These are phyloP conservation scores for Porphyridium purpureum DNA, from an alignment of 23 red algal genomes.

Conservation along the genomic window DNA sequence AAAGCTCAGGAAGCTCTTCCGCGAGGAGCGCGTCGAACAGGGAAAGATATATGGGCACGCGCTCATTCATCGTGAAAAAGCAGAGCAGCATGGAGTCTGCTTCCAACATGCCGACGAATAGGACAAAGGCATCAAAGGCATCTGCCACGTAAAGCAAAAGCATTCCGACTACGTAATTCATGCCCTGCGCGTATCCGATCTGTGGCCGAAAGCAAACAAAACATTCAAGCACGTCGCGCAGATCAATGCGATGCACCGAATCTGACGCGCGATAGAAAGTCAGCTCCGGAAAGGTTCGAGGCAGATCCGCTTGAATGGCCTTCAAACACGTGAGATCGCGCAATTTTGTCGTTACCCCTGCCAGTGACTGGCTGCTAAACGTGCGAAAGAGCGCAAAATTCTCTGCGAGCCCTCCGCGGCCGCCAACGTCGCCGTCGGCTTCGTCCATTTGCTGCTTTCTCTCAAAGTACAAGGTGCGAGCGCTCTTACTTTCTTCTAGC, in stretches of 20 bases:
- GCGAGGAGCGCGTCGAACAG: slow-evolving; percentile 46
- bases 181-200: slow-evolving; percentile 91
- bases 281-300: slow-evolving; percentile 87
- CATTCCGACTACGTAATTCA: slow-evolving; percentile 77
- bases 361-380: too few relatives aligned
- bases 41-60: slow-evolving; percentile 56
- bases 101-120: slow-evolving; percentile 75
- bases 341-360: too few relatives aligned
- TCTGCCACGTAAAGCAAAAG: slow-evolving; percentile 88
- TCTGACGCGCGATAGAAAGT: slow-evolving; percentile 72
- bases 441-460: too few relatives aligned
- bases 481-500: too few relatives aligned
- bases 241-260: slow-evolving; percentile 36
- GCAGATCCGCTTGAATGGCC: slow-evolving; percentile 82
- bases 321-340: too few relatives aligned
- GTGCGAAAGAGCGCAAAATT: too few relatives aligned
- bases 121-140: slow-evolving; percentile 64
- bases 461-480: too few relatives aligned
- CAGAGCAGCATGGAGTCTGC: slow-evolving; percentile 55
- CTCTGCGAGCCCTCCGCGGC: too few relatives aligned
- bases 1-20: slow-evolving; percentile 50
- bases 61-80: slow-evolving; percentile 89
- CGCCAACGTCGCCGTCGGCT: too few relatives aligned
- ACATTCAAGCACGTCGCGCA: slow-evolving; percentile 73
- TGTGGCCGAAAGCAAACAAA: slow-evolving; percentile 80